These are phyloP conservation scores for Leucosporidium scottii DNA, from an alignment of 768 basidiomycete species.

Conservation along the genomic window DNA sequence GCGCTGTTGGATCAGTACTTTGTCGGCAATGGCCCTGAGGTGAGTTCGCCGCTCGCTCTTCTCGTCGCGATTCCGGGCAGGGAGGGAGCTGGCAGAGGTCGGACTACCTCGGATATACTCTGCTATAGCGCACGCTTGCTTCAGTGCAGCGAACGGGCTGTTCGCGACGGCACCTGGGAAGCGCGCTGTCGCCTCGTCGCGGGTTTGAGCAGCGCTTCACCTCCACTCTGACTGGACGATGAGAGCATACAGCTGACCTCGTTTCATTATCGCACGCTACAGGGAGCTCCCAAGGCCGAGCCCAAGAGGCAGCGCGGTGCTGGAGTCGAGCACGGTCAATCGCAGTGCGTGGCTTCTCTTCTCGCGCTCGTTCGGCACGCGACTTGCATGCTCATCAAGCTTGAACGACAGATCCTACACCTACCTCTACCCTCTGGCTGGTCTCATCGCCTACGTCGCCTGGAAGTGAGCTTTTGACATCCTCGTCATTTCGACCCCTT, in stretches of 20 bases:
- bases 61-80: neutral
- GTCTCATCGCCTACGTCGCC: conserved; percentile 78
- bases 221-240: no score
- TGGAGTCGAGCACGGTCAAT: conserved; percentile 56
- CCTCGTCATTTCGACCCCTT: neutral
- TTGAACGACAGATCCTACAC: conserved; percentile 34
- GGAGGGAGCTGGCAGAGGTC: neutral
- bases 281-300: conserved; percentile 37
- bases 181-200: neutral
- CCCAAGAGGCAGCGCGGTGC: conserved; percentile 44
- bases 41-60: conserved; percentile 31
- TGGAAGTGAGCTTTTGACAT: conserved; percentile 40
- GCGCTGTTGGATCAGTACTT: conserved; percentile 68
- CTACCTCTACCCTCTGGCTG: conserved; percentile 73
- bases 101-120: no score
- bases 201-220: neutral
- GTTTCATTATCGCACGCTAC: neutral
- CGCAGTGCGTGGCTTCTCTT: conserved; percentile 45
- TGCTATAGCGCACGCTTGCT: neutral
- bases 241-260: no score
- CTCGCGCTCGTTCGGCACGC: neutral
- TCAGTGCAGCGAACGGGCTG: neutral
- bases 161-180: conserved; percentile 1
- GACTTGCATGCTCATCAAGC: neutral
- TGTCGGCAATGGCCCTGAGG: conserved; percentile 70